phyloP scores from a whole-genome alignment of 345 rosid genomes.

The Cardamine chenopodiifolia region DNA sequence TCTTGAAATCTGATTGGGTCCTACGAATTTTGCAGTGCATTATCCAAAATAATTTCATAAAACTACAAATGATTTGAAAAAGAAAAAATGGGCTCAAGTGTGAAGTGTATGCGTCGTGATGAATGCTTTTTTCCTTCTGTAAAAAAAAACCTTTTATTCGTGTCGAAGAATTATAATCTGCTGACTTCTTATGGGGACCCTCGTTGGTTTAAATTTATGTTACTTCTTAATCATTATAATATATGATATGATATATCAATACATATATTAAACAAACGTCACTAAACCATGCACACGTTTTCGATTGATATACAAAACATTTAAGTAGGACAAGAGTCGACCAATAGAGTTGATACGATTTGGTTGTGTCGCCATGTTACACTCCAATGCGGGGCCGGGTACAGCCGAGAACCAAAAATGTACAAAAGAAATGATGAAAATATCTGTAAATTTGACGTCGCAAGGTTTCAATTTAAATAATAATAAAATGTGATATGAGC shows the following conservation, averaged over 20 bases:
- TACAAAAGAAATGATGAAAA: background rate
- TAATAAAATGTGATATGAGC: slow-evolving; percentile 2
- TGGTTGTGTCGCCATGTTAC: slow-evolving; percentile 44
- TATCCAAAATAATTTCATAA: slow-evolving; percentile 31
- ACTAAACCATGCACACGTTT: slow-evolving; percentile 38
- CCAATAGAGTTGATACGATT: slow-evolving; percentile 32
- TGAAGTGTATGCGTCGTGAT: slow-evolving; percentile 36
- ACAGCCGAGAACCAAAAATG: background rate
- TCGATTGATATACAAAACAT: slow-evolving; percentile 23
- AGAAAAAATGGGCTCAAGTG: background rate
- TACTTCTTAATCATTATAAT: slow-evolving; percentile 15
- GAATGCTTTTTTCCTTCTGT: slow-evolving; percentile 12
- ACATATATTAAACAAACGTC: slow-evolving; percentile 17
- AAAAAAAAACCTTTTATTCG: slow-evolving; percentile 26
- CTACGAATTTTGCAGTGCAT: slow-evolving; percentile 42
- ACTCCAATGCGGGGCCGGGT: slow-evolving; percentile 21
- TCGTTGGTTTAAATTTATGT: slow-evolving; percentile 3
- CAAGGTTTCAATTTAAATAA: background rate
- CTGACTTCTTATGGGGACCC: slow-evolving; percentile 35
- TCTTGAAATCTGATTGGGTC: slow-evolving; percentile 44
- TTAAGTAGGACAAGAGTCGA: slow-evolving; percentile 35
- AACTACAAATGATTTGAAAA: background rate
- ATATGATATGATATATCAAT: background rate
- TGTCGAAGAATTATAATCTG: slow-evolving; percentile 33
- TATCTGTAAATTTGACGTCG: slow-evolving; percentile 23